Evolutionary conservation across 2,329 filamentous ascomycete genomes (phyloP), one percentile per base, ranked within the genome.

Genomic region (Aureobasidium sp.): DNA sequence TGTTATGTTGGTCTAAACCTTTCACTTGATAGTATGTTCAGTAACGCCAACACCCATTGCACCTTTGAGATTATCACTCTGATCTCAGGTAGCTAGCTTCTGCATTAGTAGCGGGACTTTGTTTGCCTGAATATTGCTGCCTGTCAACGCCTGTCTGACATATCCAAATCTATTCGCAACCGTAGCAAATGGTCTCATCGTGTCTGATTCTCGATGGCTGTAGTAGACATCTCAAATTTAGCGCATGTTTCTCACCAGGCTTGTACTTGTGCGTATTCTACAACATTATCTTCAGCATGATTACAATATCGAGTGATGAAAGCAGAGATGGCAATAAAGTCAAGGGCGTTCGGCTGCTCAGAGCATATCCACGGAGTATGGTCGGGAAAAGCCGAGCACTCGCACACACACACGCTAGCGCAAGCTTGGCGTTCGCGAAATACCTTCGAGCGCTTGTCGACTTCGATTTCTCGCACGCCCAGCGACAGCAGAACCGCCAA

Each of bases 401-500:
- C 32, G 48, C 48, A n/a, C 50, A 53, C 36, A 37, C 47, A 50
- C 47, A 52, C 50, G 36, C 50, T 53, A 53, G 50, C 50, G 50
- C 7, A 20, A 26, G 37, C 51, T 55, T 55, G 51, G 51, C 51
- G 8, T 29, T 55, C 34, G 36, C 51, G 51, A 55, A 55, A 55
- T 55, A 42, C 51, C 51, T 55, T 55, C 51, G 37, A 53, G 23
- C 50, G 50, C 50, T 53, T 51, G 48, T 23, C 48, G 48, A 52
- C 50, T 52, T 52, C 37, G 51, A 55, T 55, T 42, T 55, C 50
- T 53, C 23, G 50, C 41, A 46, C 53, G 32, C 53, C 53, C 53
- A 57, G 53, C 53, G 53, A 57, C 55, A 48, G 42, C 42, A 47
- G 39, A 34, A 46, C 53, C 53, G 55, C 55, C 55, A 58, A 58